Base-by-base conservation (phyloP, 352 stramenopile genomes). In the Phytophthora pluvialis region DNA sequence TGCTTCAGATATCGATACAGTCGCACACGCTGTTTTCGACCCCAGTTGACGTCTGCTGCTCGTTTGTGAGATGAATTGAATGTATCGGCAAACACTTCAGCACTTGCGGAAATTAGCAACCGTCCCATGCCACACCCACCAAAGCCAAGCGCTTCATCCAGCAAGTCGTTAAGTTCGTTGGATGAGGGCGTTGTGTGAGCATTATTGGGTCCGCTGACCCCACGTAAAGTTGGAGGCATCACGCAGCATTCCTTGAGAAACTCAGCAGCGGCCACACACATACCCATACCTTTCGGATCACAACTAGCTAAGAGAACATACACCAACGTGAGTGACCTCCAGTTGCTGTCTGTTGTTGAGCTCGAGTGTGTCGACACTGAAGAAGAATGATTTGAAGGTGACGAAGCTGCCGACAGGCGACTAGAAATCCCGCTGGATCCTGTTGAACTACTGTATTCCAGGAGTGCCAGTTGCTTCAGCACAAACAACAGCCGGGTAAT, bases 31-130 rank as follows among this genome's bases (percentile, higher is more conserved):
- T 93, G 81, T 26, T 72, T 72, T 5, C 67, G 65, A 10, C 85
- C 85, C 87, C 85, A 95, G 33, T 85, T 81, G 5, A 95, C 83
- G 60, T 95, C 87, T 5, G 83, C 87, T 12, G 87, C 83, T 33
- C 79, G 72, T 52, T 84, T 92, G 18, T 88, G 60, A 26, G 87
- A 70, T 0, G 81, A 74, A 50, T 95, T 95, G 43, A 95, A 95
- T 6, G 82, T 73, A 11, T 89, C 70, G 5, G 74, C 70, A 50
- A 95, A 93, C 0, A 66, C 52, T 26, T 81, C 67, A 8, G 85
- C 51, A 18, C 73, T 80, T 12, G 60, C 62, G 25, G 73, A 90
- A 43, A 53, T 56, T 5, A 95, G 50, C 1, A 95, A 49, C 31
- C 75, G 61, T 16, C 72, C 77, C 59, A 95, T 91, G 0, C 87